Evolutionary conservation across 768 basidiomycete genomes (phyloP), one percentile per base, ranked within the genome.

Genomic region (Phaeotremella fagi): DNA sequence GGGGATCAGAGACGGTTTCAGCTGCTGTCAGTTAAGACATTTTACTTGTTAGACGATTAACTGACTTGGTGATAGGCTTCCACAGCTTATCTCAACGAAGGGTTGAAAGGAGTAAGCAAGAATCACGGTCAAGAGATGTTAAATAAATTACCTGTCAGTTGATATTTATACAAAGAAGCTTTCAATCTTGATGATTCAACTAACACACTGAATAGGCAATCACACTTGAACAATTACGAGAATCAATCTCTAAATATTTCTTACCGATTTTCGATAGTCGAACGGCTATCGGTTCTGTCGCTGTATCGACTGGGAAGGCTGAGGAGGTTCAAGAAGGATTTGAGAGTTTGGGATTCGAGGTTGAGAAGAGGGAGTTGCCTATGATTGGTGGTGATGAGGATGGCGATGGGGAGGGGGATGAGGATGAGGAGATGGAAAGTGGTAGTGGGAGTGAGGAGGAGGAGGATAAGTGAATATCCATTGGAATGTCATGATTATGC

Each of bases 1-100:
- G 83, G 66, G 79, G 80, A 41, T 87, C 94, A 20, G 85, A 90
- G 18, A 94, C 90, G 3, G 83, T 88, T 25, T 82, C 82, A n/a
- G 82, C 85, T 62, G 94, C 94, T 37, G 92, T 91, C 75, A 72
- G 85, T 76, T 41, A 11, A 18, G n/a, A 49, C 20, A 26, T 31
- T 24, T 44, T 5, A 31, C 36, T 43, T 18, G 15, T 12, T 12
- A 5, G 11, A 31, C 29, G 49, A 53, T n/a, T n/a, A n/a, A n/a
- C n/a, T n/a, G n/a, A n/a, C n/a, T n/a, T n/a, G n/a, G n/a, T n/a
- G n/a, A 18, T 63, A 90, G 89, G 90, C 90, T 0, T 71, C 82
- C 33, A 80, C 82, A 23, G 94, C 90, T 0, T 97, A 95, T 75
- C 78, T 80, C 26, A 92, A 98, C 75, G 89, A 95, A 77, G 87